Percentiles rank a stretch among this genome's conserved stretches.
phyloP scores from a whole-genome alignment of 805 yeast genomes.

The Pichia sporocuriosa region DNA sequence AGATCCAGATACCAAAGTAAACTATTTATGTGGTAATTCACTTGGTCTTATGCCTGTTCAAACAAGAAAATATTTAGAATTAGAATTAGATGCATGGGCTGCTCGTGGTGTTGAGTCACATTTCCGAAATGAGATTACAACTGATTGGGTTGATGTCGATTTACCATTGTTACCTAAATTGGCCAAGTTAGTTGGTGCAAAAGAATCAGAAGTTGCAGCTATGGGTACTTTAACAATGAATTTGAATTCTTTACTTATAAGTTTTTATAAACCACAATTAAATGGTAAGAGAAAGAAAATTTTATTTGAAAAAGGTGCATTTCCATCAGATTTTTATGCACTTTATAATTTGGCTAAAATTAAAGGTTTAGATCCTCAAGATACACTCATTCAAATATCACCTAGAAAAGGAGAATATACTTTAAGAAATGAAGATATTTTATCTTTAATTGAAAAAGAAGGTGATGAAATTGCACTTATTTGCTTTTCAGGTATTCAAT shows the following conservation, averaged over 20 bases:
- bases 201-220: conserved; percentile 69
- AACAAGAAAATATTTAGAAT: conserved; percentile 48
- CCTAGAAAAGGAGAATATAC: conserved; percentile 54
- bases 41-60: conserved; percentile 79
- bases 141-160: conserved; percentile 82
- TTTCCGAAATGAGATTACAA: conserved; percentile 45
- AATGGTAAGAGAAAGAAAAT: conserved; percentile 53
- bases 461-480: conserved; percentile 63
- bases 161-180: conserved; percentile 63
- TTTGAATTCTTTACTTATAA: conserved; percentile 62
- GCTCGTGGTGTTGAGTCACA: conserved; percentile 79
- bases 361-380: conserved; percentile 44
- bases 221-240: conserved; percentile 85
- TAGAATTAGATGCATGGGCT: conserved; percentile 80
- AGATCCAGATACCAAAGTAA: conserved; percentile 23
- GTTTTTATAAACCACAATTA: conserved; percentile 62
- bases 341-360: conserved; percentile 64
- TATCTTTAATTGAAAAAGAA: conserved; percentile 46
- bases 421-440: conserved; percentile 57
- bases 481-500: conserved; percentile 83
- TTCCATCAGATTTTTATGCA: conserved; percentile 90
- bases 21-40: conserved; percentile 89
- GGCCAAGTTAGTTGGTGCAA: conserved; percentile 73
- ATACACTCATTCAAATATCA: conserved; percentile 54
- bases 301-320: conserved; percentile 78